phyloP scores from a whole-genome alignment of 768 basidiomycete genomes.

The Pleurotus citrinopileatus region DNA sequence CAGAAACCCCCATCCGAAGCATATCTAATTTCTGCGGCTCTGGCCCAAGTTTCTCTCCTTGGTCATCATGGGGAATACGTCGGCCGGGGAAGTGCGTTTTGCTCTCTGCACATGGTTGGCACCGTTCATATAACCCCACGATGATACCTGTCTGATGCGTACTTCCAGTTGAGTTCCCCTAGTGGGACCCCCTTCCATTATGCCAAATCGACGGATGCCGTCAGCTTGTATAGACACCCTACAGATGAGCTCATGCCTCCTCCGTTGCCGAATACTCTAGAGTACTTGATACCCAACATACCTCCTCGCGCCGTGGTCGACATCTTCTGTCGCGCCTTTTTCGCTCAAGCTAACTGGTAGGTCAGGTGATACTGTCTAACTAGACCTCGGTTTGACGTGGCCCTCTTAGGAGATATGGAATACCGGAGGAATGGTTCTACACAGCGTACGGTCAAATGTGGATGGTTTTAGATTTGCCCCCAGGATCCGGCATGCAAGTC shows the following conservation, averaged over 20 bases:
- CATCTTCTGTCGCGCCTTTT: constrained; percentile 37
- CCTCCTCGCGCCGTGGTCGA: constrained; percentile 29
- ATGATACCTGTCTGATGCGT: constrained; percentile 9
- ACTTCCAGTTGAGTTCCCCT: constrained; percentile 31
- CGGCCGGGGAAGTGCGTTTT: constrained; percentile 44
- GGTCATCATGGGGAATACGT: constrained; percentile 49
- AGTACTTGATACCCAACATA: constrained; percentile 31
- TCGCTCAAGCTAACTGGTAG: constrained; percentile 45
- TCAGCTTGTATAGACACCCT: constrained; percentile 24
- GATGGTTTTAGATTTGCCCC: constrained; percentile 32
- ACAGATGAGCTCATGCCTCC: constrained; percentile 20
- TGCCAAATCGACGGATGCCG: constrained; percentile 37
- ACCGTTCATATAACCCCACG: neutral
- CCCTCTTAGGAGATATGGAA: constrained; percentile 32
- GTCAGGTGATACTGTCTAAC: neutral
- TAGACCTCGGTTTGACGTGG: neutral
- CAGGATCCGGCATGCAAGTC: constrained; percentile 31
- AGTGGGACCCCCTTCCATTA: constrained; percentile 33
- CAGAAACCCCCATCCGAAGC: constrained; percentile 27
- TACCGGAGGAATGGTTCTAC: constrained; percentile 48
- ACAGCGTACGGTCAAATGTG: constrained; percentile 43
- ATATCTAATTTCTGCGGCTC: constrained; percentile 36
- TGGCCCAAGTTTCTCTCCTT: constrained; percentile 40
- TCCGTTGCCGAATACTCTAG: constrained; percentile 20
- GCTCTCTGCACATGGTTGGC: constrained; percentile 44